Conservation (phyloP, 2,329 filamentous ascomycete genomes). For the Colletotrichum tofieldiae region DNA sequence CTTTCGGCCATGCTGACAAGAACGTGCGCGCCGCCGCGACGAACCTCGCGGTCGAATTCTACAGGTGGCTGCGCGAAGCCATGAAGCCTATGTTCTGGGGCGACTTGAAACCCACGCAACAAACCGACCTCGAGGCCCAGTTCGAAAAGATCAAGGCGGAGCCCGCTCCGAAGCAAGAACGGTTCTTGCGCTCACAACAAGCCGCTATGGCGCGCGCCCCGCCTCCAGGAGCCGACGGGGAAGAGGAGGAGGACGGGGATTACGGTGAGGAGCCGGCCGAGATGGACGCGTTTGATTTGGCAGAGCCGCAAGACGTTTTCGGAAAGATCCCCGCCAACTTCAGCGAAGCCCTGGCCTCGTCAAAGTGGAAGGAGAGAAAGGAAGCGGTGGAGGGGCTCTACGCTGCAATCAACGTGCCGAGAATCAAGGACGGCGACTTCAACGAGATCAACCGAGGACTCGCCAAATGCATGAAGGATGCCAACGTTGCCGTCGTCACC, state of each 20-base stretch:
- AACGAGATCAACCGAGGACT: slow-evolving; percentile 86
- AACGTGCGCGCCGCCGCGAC: slow-evolving; percentile 96
- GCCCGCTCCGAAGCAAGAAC: slow-evolving; percentile 88
- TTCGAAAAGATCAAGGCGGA: slow-evolving; percentile 96
- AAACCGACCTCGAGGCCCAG: slow-evolving; percentile 91
- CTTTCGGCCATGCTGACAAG: slow-evolving; percentile 97
- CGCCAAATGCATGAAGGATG: slow-evolving; percentile 99
- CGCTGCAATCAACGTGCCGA: slow-evolving; percentile 83
- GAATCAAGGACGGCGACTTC: slow-evolving; percentile 93
- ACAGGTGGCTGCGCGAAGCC: slow-evolving; percentile 95
- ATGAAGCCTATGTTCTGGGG: slow-evolving; percentile 99
- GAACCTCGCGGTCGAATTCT: slow-evolving; percentile 92
- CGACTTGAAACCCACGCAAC: slow-evolving; percentile 95
- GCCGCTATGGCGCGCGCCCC: slow-evolving; percentile 82
- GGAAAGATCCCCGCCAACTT: slow-evolving; percentile 88
- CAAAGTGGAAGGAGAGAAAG: slow-evolving; percentile 99
- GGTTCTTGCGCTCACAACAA: slow-evolving; percentile 90
- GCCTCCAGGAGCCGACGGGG: slow-evolving; percentile 70
- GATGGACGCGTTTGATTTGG: slow-evolving; percentile 85
- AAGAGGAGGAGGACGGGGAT: slow-evolving; percentile 71
- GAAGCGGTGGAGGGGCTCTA: slow-evolving; percentile 90
- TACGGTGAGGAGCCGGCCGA: slow-evolving; percentile 77
- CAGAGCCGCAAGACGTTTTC: slow-evolving; percentile 89
- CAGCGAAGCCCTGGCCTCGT: slow-evolving; percentile 85
- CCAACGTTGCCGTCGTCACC: slow-evolving; percentile 94